Base-by-base conservation (phyloP, 1,284 basidiomycete species). In the Apiotrichum domesticum region DNA sequence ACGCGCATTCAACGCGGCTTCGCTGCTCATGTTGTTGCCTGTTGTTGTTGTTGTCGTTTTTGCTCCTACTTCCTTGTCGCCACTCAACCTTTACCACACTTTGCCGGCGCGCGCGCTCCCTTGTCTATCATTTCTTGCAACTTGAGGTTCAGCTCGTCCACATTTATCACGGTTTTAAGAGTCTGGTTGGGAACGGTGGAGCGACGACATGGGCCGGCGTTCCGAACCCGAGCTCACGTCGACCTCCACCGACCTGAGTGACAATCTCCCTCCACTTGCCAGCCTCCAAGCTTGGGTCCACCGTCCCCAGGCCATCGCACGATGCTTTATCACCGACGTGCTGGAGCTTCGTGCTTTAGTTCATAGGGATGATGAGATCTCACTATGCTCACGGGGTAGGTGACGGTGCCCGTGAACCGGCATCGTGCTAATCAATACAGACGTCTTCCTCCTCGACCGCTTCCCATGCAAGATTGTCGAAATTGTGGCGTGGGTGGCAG, bases 401-500 rank as follows among this genome's bases (percentile, higher is more conserved):
- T 50, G 15, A 10, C 21, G 21, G 21, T 21, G 21, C 21, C 21
- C 21, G 21, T 21, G 21, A 21, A 21, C 21, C 21, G 21, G 21
- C 21, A 21, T 21, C 21, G 21, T 21, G 21, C 21, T 21, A 21
- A 21, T 4, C 9, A 8, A 13, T 14, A 3, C 56, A 75, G 72
- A 73, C 43, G 63, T 71, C 15, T 73, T 71, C 57, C 52, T 73
- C 6, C 61, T 74, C 29, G 56, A 68, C 54, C 51, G 57, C 46
- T 70, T 62, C 33, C 73, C 73, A 1, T 73, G 71, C 54, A 61
- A 58, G 40, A 61, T 63, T 45, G 69, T 75, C 34, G 66, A 74
- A 62, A 43, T 75, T 1, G 72, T 74, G 10, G 73, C 59, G 6
- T 73, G 69, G 68, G 71, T 73, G 1, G 70, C 67, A 0, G 73